Evolutionary conservation across 2,329 filamentous ascomycete species (phyloP).

Genomic region (Aureobasidium lini): DNA sequence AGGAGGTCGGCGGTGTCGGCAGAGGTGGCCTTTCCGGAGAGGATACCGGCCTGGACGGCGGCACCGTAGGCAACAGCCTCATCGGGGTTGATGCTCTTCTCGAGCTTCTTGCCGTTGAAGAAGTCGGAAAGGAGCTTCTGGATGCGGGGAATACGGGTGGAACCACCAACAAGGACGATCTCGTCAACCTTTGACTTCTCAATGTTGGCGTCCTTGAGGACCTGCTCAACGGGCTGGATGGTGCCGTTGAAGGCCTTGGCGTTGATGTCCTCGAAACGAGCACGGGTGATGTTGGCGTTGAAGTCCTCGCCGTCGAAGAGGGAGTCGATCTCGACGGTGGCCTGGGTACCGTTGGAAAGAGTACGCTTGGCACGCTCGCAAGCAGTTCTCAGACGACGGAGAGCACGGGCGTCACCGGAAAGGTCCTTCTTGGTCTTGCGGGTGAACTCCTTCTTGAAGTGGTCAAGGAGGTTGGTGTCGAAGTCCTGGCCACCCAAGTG

Average conservation of each 20-base stretch:
- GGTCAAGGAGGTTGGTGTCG: conserved; percentile 88
- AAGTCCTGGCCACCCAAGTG: conserved; percentile 95
- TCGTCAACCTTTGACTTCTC: conserved; percentile 92
- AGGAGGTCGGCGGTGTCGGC: conserved; percentile 92
- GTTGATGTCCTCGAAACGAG: conserved; percentile 98
- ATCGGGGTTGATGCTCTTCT: conserved; percentile 99
- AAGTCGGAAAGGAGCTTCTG: conserved; percentile 99
- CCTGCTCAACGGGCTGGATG: conserved; percentile 90
- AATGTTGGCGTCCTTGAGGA: conserved; percentile 83
- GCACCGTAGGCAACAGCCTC: conserved; percentile 99
- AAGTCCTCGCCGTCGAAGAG: conserved; percentile 98
- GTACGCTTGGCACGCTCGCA: conserved; percentile 99
- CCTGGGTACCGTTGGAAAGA: conserved; percentile 93
- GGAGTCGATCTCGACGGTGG: conserved; percentile 97
- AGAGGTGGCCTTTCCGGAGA: conserved; percentile 94
- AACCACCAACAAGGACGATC: conserved; percentile 98
- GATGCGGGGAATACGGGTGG: conserved; percentile 96
- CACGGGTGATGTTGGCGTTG: conserved; percentile 94
- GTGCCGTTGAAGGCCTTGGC: conserved; percentile 90
- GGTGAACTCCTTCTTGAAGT: conserved; percentile 94
- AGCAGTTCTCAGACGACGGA: conserved; percentile 91
- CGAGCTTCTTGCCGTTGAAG: conserved; percentile 99
- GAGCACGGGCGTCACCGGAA: conserved; percentile 76
- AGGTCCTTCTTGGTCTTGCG: conserved; percentile 73
- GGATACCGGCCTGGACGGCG: conserved; percentile 96